These are phyloP conservation scores for Myxozyma neotropica DNA, from an alignment of 805 yeast species.

Conservation along the genomic window DNA sequence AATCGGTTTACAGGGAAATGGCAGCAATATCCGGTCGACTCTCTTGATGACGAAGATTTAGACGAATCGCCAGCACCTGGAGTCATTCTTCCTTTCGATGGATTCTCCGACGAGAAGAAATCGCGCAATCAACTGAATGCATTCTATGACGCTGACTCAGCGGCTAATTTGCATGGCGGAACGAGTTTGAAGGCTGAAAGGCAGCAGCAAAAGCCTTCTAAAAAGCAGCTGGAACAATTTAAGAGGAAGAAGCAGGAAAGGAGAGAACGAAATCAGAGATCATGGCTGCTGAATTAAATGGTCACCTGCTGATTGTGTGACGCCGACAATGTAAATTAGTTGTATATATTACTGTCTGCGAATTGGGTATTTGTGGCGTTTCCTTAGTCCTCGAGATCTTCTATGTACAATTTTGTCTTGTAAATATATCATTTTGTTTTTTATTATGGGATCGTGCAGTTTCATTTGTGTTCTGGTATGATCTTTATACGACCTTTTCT, in stretches of 20 bases:
- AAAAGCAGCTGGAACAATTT: conserved; percentile 35
- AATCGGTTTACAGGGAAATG: conserved; percentile 29
- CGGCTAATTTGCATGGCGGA: conserved; percentile 27
- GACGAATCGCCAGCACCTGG: conserved; percentile 14
- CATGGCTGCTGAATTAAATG: conserved; percentile 30
- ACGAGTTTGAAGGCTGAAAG: conserved; percentile 34
- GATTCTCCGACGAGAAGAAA: conserved; percentile 14
- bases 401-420: too few relatives aligned
- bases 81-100: conserved; percentile 25
- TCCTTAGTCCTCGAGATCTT: too few relatives aligned
- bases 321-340: background rate
- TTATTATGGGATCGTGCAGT: too few relatives aligned
- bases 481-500: too few relatives aligned
- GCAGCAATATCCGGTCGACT: conserved; percentile 17
- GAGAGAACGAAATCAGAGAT: conserved; percentile 34
- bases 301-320: background rate
- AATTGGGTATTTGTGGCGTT: background rate
- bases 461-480: too few relatives aligned
- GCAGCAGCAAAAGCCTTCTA: conserved; percentile 28
- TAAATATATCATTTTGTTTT: too few relatives aligned
- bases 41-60: conserved; percentile 15
- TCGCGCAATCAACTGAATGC: conserved; percentile 24
- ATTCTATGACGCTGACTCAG: conserved; percentile 22
- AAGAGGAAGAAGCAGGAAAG: conserved; percentile 31
- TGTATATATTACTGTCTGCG: background rate